Base-by-base conservation (phyloP, 2,329 filamentous ascomycete species). In the Fusarium sp. region DNA sequence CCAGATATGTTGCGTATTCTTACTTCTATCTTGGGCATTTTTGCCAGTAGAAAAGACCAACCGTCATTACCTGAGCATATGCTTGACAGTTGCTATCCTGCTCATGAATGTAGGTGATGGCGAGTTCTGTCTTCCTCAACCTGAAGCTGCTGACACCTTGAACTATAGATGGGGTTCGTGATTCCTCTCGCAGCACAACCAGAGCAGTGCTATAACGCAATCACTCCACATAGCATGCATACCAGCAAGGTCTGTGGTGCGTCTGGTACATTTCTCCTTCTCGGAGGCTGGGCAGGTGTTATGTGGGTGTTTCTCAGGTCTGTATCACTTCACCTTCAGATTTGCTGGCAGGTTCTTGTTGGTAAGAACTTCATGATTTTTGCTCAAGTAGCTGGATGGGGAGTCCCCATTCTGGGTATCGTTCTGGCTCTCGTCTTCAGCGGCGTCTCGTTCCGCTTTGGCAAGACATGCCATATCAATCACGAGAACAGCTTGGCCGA, bases 321-420 rank as follows among this genome's bases (percentile, higher is more conserved):
- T 0, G 81, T 98, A 33, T 97, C 94, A 6, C 90, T 99, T 72
- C 96, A 99, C 79, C 88, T 99, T 25, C 96, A 98, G 79, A 97
- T 99, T 68, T 97, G 94, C 83, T 99, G 96, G 96, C 94, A 98
- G 78, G 86, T 96, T 33, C 89, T 95, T 10, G 92, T 97, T 6
- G 96, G 96, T 37, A 87, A 89, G 42, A 91, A 87, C 73, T 98
- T 97, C 79, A 97, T 97, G 88, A 93, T 93, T 83, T 87, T 88
- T 68, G 90, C 95, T 5, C 89, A 97, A 74, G 85, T 86, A 17
- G 81, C 90, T 11, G 96, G 96, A 64, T 97, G 95, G 92, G 91
- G 91, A 18, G 85, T 98, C 43, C 93, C 94, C 4, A 84, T 90
- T 23, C 80, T 93, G 20, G 92, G 93, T 35, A 87, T 97, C 66